These are phyloP conservation scores for Teratosphaeriaceae sp. DNA, from an alignment of 2,329 filamentous ascomycete genomes.

Conservation along the genomic window DNA sequence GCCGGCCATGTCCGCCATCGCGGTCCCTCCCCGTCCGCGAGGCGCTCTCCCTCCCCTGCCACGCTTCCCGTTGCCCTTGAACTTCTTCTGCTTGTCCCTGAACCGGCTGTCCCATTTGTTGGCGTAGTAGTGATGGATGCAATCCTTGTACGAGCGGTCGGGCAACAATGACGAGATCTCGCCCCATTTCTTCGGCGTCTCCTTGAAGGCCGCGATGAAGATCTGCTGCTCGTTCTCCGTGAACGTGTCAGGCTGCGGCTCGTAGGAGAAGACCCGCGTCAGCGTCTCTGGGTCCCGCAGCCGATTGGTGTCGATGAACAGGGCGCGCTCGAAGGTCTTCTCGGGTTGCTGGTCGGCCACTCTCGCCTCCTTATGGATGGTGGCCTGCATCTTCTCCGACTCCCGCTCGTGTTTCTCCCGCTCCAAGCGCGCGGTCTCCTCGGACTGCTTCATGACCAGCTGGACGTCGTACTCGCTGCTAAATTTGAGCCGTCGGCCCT, in stretches of 20 bases:
- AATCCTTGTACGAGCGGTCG: slow-evolving; percentile 66
- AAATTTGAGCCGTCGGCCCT: slow-evolving; percentile 50
- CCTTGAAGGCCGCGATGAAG: slow-evolving; percentile 69
- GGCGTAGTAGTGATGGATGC: slow-evolving; percentile 81
- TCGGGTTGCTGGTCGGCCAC: slow-evolving; percentile 63
- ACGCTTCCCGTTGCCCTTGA: slow-evolving; percentile 26
- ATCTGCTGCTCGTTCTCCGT: slow-evolving; percentile 60
- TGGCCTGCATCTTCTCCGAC: slow-evolving; percentile 61
- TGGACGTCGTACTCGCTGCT: slow-evolving; percentile 69
- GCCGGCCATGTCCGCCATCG: slow-evolving; percentile 57
- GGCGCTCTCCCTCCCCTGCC: slow-evolving; percentile 46
- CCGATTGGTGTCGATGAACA: slow-evolving; percentile 61
- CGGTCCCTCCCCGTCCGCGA: slow-evolving; percentile 44
- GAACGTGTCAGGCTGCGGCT: slow-evolving; percentile 69
- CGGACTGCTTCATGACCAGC: slow-evolving; percentile 63
- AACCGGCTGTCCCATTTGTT: slow-evolving; percentile 69
- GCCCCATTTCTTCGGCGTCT: slow-evolving; percentile 76
- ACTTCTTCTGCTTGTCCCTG: slow-evolving; percentile 61
- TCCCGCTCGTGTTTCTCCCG: slow-evolving; percentile 48
- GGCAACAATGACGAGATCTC: slow-evolving; percentile 63
- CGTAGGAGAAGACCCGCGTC: slow-evolving; percentile 63
- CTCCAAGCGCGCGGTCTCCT: slow-evolving; percentile 64
- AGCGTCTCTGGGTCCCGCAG: slow-evolving; percentile 59
- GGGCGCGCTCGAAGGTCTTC: slow-evolving; percentile 51
- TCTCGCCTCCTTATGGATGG: slow-evolving; percentile 68